Evolutionary conservation across 140 eudicot species (phyloP), one percentile per base, ranked within the genome.

Genomic region (Flaveria floridana): DNA sequence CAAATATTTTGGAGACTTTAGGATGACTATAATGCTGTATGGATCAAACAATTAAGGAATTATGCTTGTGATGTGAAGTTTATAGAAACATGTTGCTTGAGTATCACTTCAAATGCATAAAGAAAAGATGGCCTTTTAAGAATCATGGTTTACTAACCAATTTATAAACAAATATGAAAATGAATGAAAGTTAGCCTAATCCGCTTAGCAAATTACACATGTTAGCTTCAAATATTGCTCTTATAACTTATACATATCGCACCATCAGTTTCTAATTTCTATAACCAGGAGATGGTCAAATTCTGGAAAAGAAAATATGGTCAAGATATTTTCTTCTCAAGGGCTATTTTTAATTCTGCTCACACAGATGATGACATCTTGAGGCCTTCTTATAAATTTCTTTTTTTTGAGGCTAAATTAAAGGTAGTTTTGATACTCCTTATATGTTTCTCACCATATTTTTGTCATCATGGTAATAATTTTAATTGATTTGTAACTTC

Each of bases 401-500:
- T 20, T 25, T 30, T 53, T 37, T 63, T 2, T 2, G 16, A 23
- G 25, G 37, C 42, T 65, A 65, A 39, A 16, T 18, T 19, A 34
- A 14, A 71, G 48, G 62, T 50, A 50, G 64, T 3, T 13, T 42
- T 50, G 9, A 70, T 50, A 23, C 64, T 51, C 51, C 25, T 34
- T 50, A 50, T 51, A 26, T 47, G 12, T 50, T 37, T 63, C 51
- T 47, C 14, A 25, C 52, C 11, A 23, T 63, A 34, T 46, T 42
- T 79, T 47, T 34, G 71, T 51, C 53, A 19, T 46, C 12, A 53
- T 16, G 19, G 28, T 76, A 44, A 69, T 66, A 57, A 52, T 51
- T 53, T 70, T 41, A 4, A 73, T 70, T 75, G 52, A 19, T 42
- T 44, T 69, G 20, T 6, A 58, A 64, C 65, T 59, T 65, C 48